Base-by-base conservation (phyloP, 805 yeast genomes). In the Spathaspora sp. region DNA sequence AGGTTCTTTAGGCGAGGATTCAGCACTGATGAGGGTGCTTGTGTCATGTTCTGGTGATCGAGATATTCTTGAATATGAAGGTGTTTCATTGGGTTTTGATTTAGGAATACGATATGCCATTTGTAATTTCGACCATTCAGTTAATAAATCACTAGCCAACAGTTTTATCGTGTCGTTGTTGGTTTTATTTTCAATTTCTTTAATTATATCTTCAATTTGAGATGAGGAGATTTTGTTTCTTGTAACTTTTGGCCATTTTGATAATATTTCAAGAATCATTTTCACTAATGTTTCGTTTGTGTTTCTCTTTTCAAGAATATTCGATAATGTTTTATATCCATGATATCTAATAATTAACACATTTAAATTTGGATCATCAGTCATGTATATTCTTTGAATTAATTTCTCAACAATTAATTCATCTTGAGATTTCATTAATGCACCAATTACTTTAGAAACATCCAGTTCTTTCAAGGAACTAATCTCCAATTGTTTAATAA, bases 21-120 rank as follows among this genome's bases (percentile, higher is more conserved):
- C 26, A 6, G 6, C 26, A 23, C 26, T 23, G 26, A 23, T 23
- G 6, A 23, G 6, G 6, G 26, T 23, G 16, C 48, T n/a, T n/a
- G n/a, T 38, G 11, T 32, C 23, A 14, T 16, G 44, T 44, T 58
- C 60, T 20, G 60, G 59, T 12, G 62, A 54, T 28, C 65, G 60
- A 2, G 64, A 57, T 32, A 57, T 57, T 54, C 70, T 61, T 17
- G 51, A 47, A 17, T 55, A 53, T 5, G 55, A 46, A 10, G 19
- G 49, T 44, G 20, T 18, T 12, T 44, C 26, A 23, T 38, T 23
- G 14, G 44, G 29, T 51, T 60, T 68, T 40, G 76, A 77, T 59
- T 92, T 85, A 1, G 96, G 92, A 48, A 93, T 92, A 44, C 94
- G 79, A 62, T 86, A 88, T n/a, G 91, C 92, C 80, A 89, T 82